These are phyloP conservation scores for Taphrina pruni DNA, from an alignment of 1,139 yeast genomes.

Conservation along the genomic window DNA sequence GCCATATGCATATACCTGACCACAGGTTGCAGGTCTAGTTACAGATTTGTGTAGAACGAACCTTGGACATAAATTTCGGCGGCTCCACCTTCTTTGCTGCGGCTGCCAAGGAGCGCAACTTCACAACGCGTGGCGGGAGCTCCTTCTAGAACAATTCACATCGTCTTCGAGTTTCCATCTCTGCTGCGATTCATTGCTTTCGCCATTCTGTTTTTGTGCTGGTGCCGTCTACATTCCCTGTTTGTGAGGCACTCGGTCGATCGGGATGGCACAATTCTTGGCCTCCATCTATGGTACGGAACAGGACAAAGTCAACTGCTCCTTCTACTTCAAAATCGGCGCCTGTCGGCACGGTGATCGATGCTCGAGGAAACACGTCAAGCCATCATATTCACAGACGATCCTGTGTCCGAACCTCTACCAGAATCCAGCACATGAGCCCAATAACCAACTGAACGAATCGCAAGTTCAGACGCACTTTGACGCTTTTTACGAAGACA, in stretches of 20 bases:
- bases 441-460: conserved; percentile 48
- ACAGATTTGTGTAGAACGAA: too few relatives aligned
- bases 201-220: too few relatives aligned
- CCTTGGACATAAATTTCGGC: not conserved
- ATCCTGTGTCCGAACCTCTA: conserved; percentile 72
- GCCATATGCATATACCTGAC: too few relatives aligned
- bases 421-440: conserved; percentile 62
- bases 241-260: too few relatives aligned
- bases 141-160: conserved; percentile 11
- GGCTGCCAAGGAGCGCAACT: too few relatives aligned
- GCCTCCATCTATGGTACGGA: conserved; percentile 56
- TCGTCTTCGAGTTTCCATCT: not conserved
- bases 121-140: not conserved
- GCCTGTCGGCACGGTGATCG: conserved; percentile 93
- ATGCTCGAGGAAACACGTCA: conserved; percentile 77
- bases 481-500: conserved; percentile 73
- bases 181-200: not conserved
- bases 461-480: conserved; percentile 61
- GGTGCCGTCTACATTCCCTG: too few relatives aligned
- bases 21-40: too few relatives aligned
- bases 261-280: conserved; percentile 51
- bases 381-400: conserved; percentile 72
- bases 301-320: conserved; percentile 54
- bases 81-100: not conserved
- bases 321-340: conserved; percentile 82